Evolutionary conservation across 1,284 basidiomycete species (phyloP).

Genomic region (Vanrija sp.): DNA sequence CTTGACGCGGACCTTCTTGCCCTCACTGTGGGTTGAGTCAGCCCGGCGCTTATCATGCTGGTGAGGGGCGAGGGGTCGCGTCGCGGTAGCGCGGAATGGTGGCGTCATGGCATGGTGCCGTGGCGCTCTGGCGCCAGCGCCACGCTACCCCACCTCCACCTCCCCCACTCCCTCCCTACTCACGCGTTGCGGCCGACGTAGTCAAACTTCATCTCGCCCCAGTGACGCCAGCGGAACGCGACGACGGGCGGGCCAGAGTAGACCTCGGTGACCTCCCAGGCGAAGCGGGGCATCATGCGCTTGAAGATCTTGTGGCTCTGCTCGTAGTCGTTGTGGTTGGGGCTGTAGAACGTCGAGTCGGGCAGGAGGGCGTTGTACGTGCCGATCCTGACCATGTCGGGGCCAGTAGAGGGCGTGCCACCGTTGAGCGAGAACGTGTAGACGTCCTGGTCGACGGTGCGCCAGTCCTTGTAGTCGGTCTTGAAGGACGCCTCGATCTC

Average conservation of each 20-base stretch:
- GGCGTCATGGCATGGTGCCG: no score
- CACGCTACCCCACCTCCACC: no score
- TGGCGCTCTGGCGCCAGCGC: no score
- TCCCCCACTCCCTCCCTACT: neutral
- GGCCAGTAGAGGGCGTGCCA: conserved; percentile 6
- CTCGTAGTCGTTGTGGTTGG: conserved; percentile 11
- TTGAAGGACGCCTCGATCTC: conserved; percentile 20
- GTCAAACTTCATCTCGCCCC: conserved; percentile 20
- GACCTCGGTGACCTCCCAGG: conserved; percentile 18
- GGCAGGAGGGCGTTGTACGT: conserved; percentile 18
- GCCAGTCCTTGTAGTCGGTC: conserved; percentile 17
- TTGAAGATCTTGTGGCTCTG: conserved; percentile 14
- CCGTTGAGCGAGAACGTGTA: conserved; percentile 17
- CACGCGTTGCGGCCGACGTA: conserved; percentile 13
- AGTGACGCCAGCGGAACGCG: conserved; percentile 16
- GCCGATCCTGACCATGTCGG: conserved; percentile 11
- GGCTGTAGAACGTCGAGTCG: conserved; percentile 9
- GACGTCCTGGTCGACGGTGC: conserved; percentile 9
- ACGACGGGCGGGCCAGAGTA: conserved; percentile 16
- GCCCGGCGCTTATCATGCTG: neutral
- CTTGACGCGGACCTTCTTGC: conserved; percentile 17
- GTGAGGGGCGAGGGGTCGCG: no score
- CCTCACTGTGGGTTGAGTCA: conserved; percentile 4
- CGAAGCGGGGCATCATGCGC: conserved; percentile 20
- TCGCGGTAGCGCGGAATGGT: no score